Evolutionary conservation across 345 rosid genomes (phyloP), one percentile per base, ranked within the genome.

Genomic region (Geranium rotundifolium): DNA sequence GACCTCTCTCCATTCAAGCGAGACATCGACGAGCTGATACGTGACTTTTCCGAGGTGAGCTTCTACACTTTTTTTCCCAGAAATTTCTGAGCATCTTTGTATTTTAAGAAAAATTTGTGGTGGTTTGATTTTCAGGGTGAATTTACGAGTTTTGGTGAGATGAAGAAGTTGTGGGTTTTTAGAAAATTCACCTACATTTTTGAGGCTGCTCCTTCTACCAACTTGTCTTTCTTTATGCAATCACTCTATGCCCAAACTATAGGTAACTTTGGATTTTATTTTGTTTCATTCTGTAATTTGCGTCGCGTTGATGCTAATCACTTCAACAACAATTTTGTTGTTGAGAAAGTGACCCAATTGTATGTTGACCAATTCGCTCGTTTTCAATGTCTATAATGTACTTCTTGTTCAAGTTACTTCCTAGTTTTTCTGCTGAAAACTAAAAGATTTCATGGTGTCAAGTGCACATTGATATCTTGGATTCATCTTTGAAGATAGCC

Each of bases 191-290:
- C 73, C 7, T 70, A 29, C 69, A 70, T 70, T 4, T 70, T 37
- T 57, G 65, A 65, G 61, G 73, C 69, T 46, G 46, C 60, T 60
- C 73, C 73, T 55, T 39, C 65, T 1, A 54, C 65, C 59, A 61
- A 70, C 31, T 46, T 56, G 61, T 50, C 73, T 49, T 64, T 70
- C 49, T 70, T 64, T 61, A 70, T 70, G 73, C 73, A 70, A 12
- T 59, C 69, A 18, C 57, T 70, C 29, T 70, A 64, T 56, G 58
- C 69, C 57, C 68, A 70, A 49, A 54, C 64, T 17, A 56, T 70
- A n/a, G 73, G 73, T 65, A 23, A 23, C 1, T 2, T 23, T 57
- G 27, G 69, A 14, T 46, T 46, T 46, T 46, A 9, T 46, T 14
- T 46, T 7, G 15, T 46, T 46, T 46, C 52, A 46, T 46, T 12